Base-by-base conservation (phyloP, 108 stramenopile species). In the Skeletonema costatum region DNA sequence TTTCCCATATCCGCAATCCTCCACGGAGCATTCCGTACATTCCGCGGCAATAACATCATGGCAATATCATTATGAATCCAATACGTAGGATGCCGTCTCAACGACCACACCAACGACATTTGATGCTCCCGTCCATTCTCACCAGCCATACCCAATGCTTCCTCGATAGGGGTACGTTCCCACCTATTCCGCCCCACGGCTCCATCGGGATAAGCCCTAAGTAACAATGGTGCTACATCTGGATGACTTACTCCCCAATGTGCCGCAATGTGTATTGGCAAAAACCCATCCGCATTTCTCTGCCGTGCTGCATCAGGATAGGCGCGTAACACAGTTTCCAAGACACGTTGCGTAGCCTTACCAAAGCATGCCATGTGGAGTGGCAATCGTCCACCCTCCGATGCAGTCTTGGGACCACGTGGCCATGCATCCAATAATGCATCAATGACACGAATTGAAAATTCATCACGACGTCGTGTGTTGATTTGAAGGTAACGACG, bases 41-140 rank as follows among this genome's bases (percentile, higher is more conserved):
- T 84, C 36, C 79, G 68, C 32, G 83, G 78, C 30, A 59, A 60
- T 29, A 87, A 46, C 73, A 83, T 78, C 68, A 80, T 67, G 71
- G 74, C 48, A 35, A 83, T 77, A 46, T 83, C 82, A 74, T 83
- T 83, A 75, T 83, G 75, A 25, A 87, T 92, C 95, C 95, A 96
- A 81, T 92, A 93, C 10, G 83, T 84, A 12, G 92, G 95, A 77
- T 92, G 92, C 76, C 93, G 88, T 59, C 93, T 80, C 59, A 96
- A 80, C 13, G 88, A 85, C 78, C 95, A 82, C 21, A 92, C 92
- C 60, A 96, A 63, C 11, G 87, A 80, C 58, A 90, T 82, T 74
- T 96, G 95, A 73, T 96, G 92, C 16, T 87, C 87, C 60, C 95
- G 42, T 42, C 95, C 95, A 80, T 96, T 96, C 76, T 96, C 95